Evolutionary conservation across 148 eudicot species (phyloP), one percentile per base, ranked within the genome.

Genomic region (Cornus florida): DNA sequence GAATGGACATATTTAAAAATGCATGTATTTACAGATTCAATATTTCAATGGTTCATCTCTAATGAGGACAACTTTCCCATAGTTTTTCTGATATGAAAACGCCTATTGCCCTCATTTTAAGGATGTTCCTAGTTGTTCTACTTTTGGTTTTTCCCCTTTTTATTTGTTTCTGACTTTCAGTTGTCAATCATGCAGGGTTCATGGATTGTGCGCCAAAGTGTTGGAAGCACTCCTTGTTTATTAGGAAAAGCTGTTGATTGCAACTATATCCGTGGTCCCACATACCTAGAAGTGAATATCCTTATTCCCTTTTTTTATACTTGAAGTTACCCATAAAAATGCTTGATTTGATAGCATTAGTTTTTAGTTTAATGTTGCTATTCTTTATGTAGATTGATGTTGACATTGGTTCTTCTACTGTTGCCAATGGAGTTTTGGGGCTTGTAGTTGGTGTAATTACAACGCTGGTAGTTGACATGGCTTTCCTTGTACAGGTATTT

Each of bases 141-240:
- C 23, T 62, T 62, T 62, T 20, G 66, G 23, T 62, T 62, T n/a
- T 62, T 62, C 23, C 66, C 66, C 66, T 6, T 24, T 62, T 17
- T 4, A n/a, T 35, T 33, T 70, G 10, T 70, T 22, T 33, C 20
- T 67, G 71, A 80, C 20, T 38, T 6, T 50, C 53, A 60, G 43
- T 22, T 80, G 16, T 74, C 66, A 10, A 60, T 84, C 70, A 48
- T 89, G 78, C 84, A 96, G 99, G 99, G 99, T 46, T 96, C 99
- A 79, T 96, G 99, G 99, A 92, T 96, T 77, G 99, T 96, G 75
- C 97, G 99, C 14, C 99, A 93, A 77, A 96, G 99, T 88, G 99
- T 96, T 70, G 97, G 98, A 82, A 93, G 99, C 84, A 93, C 99
- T 73, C 99, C 98, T 75, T 96, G 99, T 78, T 85, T 96, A 39